A percentile compares a stretch with the other conserved stretches of the same genome.
phyloP scores from a whole-genome alignment of 441 rosid genomes.

The Arabidopsis lyrata region DNA sequence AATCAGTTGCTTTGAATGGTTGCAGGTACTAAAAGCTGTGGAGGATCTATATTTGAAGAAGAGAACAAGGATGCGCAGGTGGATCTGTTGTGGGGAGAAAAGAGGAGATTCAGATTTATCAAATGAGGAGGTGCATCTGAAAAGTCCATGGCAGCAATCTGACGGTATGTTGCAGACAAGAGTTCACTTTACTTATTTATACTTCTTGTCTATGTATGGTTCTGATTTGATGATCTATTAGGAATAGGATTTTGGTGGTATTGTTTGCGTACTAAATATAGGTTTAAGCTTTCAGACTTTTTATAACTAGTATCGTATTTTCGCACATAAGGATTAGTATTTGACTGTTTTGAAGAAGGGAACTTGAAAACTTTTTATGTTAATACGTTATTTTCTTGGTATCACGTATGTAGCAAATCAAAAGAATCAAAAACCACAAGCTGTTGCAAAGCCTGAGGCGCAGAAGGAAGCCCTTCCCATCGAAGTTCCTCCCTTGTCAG shows the following conservation, averaged over 20 bases:
- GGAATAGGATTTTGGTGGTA: slow-evolving; percentile 8
- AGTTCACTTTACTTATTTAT: slow-evolving; percentile 14
- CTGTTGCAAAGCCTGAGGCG: slow-evolving; percentile 66
- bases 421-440: slow-evolving; percentile 56
- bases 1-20: slow-evolving; percentile 50
- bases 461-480: slow-evolving; percentile 80
- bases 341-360: neutral
- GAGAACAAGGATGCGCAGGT: slow-evolving; percentile 81
- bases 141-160: slow-evolving; percentile 57
- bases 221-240: slow-evolving; percentile 3
- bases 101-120: slow-evolving; percentile 66
- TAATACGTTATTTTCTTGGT: too few relatives aligned
- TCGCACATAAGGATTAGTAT: slow-evolving; percentile 1
- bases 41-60: slow-evolving; percentile 56
- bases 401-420: slow-evolving; percentile 19
- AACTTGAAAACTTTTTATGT: slow-evolving; percentile 16
- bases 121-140: slow-evolving; percentile 60
- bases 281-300: slow-evolving; percentile 13
- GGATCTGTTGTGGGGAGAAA: slow-evolving; percentile 85
- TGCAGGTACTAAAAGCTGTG: slow-evolving; percentile 49
- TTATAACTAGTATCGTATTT: neutral
- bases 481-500: slow-evolving; percentile 80
- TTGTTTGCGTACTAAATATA: neutral
- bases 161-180: slow-evolving; percentile 55
- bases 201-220: neutral